phyloP scores from a whole-genome alignment of 306 rosid genomes.

The Prunus persica region Prunus_persica_NCBIv2 NC_034009.1:12864501-12865000 shows the following conservation, averaged over 20 bases:
- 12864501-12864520: neutral
- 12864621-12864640: slow-evolving; percentile 20
- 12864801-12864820: slow-evolving; percentile 83
- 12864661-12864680: slow-evolving; percentile 89
- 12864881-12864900: slow-evolving; percentile 85
- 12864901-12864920: slow-evolving; percentile 59
- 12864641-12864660: slow-evolving; percentile 41
- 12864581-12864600: neutral
- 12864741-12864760: slow-evolving; percentile 78
- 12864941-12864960: slow-evolving; percentile 35
- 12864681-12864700: slow-evolving; percentile 90
- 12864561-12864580: neutral
- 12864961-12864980: slow-evolving; percentile 44
- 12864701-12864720: slow-evolving; percentile 82
- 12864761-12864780: slow-evolving; percentile 32
- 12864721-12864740: slow-evolving; percentile 78
- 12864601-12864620: neutral
- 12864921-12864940: slow-evolving; percentile 41
- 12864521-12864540: neutral
- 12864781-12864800: slow-evolving; percentile 61
- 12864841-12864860: slow-evolving; percentile 90
- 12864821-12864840: slow-evolving; percentile 93
- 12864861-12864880: slow-evolving; percentile 80
- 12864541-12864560: neutral
- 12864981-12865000: slow-evolving; percentile 33